Evolutionary conservation across 495 filamentous ascomycete species (phyloP), one percentile per base, ranked within the genome.

Genomic region (Chaetomidium leptoderma): DNA sequence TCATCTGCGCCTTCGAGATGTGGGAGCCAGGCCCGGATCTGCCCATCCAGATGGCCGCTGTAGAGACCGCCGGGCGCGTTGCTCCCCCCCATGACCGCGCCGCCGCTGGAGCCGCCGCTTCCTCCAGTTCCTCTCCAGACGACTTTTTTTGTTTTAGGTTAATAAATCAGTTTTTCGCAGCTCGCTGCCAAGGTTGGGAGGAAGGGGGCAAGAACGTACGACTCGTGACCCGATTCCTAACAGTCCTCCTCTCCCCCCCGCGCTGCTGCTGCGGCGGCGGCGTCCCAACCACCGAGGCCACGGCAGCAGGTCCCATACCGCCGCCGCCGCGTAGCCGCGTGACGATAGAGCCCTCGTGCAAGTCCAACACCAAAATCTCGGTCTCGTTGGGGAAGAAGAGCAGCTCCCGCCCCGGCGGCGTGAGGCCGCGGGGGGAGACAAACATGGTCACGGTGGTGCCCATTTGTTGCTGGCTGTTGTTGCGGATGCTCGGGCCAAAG

Each of bases 401-500:
- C 2, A 87, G 70, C 58, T 88, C 83, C 40, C 81, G 77, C 1
- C 80, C 78, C 0, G 79, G 67, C 9, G 62, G 65, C 40, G 76
- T 78, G 32, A 82, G 52, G 17, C 74, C 70, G 16, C 67, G 74
- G 2, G 88, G 87, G 7, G 83, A 74, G 24, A 85, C 68, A 55
- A 89, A 67, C 29, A 90, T 85, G 23, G 77, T 75, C 9, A 86
- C 69, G 44, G 82, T 9, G 46, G 82, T 82, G 0, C 84, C 83
- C 0, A 90, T 73, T 63, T 85, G 80, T 10, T 1, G 17, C 17
- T 23, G 40, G n/a, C 40, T 24, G 14, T 77, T 77, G 61, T 93
- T 93, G 50, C 81, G 83, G n/a, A 93, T 78, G 4, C 80, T 76
- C 0, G 89, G 88, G 0, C 90, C 90, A 61, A 95, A 95, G 70